Evolutionary conservation across 2,329 filamentous ascomycete species (phyloP), one percentile per base, ranked within the genome.

Genomic region (Cryphonectria naterciae): DNA sequence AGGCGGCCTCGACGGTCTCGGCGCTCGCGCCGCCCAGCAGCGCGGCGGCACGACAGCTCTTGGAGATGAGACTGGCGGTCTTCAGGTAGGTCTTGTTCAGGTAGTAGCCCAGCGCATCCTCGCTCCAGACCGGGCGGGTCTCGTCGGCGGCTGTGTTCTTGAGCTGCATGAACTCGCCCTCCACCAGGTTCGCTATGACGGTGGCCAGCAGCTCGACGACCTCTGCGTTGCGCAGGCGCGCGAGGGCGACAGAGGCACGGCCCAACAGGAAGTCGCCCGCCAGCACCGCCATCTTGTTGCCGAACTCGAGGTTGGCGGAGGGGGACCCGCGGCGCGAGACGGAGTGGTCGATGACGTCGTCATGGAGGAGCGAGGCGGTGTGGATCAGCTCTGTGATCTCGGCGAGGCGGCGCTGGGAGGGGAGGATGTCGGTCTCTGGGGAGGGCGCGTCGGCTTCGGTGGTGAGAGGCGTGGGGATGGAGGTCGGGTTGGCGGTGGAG

Each of bases 131-230:
- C 0, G 95, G 95, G 75, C 93, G 91, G 74, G 88, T 86, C 85
- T 98, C 95, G 79, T 98, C 95, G 74, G 89, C 87, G 62, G 93
- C 93, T 1, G 96, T 98, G 82, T 99, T 99, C 84, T 97, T 97
- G 76, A 99, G 85, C 85, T 99, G 96, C 96, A 99, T 99, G 84
- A 99, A 98, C 82, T 99, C 96, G 78, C 96, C 96, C 83, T 99
- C 96, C 28, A 99, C 95, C 37, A 99, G 85, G 80, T 99, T 99
- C 61, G 96, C 95, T 76, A 99, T 98, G 58, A 98, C 96, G 0
- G 95, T 98, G 4, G 96, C 94, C 41, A 99, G 85, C 10, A 99
- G 87, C 83, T 99, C 96, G 11, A 94, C 94, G 2, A 99, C 96
- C 81, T 99, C 96, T 60, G 95, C 92, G 78, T 99, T 94, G 43